Percentiles rank a stretch among this genome's conserved stretches.
Evolutionary conservation across 495 filamentous ascomycete species (phyloP).

Genomic region (Aspergillus sparsus): DNA sequence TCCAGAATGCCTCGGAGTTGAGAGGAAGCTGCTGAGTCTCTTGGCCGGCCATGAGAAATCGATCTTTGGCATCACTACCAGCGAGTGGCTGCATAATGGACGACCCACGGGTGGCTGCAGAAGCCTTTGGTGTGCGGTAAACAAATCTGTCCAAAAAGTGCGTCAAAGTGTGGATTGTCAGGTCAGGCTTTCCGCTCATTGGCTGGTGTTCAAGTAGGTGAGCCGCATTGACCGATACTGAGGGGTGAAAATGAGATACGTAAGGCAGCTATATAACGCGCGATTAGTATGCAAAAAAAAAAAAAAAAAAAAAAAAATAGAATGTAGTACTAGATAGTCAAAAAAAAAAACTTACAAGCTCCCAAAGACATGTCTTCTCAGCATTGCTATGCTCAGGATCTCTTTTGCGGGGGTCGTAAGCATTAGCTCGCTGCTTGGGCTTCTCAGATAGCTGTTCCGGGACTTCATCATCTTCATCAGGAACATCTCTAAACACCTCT

Average conservation of each 20-base stretch:
- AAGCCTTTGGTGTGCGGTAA: slow-evolving; percentile 83
- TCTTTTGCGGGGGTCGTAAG: slow-evolving; percentile 86
- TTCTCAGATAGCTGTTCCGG: slow-evolving; percentile 27
- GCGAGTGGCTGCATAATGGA: slow-evolving; percentile 96
- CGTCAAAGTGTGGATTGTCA: slow-evolving; percentile 81
- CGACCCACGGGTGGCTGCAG: slow-evolving; percentile 60
- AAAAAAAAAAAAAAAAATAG: slow-evolving; percentile 6
- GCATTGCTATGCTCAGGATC: slow-evolving; percentile 90
- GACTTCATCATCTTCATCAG: slow-evolving; percentile 53
- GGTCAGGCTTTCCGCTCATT: slow-evolving; percentile 82
- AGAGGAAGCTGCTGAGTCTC: slow-evolving; percentile 52
- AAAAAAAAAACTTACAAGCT: slow-evolving; percentile 58
- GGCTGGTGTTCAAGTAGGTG: slow-evolving; percentile 64
- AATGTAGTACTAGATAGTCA: background rate
- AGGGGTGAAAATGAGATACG: slow-evolving; percentile 84
- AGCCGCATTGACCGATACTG: slow-evolving; percentile 82
- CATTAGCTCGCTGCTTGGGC: slow-evolving; percentile 30
- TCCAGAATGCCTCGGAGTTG: slow-evolving; percentile 92
- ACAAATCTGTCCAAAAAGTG: slow-evolving; percentile 97
- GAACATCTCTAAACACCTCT: slow-evolving; percentile 71
- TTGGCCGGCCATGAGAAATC: slow-evolving; percentile 63
- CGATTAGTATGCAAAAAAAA: slow-evolving; percentile 8
- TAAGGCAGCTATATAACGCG: slow-evolving; percentile 58
- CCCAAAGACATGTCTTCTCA: slow-evolving; percentile 88
- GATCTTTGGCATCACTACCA: slow-evolving; percentile 60